Conservation (phyloP, 78 protist genomes). For the Planoprotostelium fungivorum region DNA sequence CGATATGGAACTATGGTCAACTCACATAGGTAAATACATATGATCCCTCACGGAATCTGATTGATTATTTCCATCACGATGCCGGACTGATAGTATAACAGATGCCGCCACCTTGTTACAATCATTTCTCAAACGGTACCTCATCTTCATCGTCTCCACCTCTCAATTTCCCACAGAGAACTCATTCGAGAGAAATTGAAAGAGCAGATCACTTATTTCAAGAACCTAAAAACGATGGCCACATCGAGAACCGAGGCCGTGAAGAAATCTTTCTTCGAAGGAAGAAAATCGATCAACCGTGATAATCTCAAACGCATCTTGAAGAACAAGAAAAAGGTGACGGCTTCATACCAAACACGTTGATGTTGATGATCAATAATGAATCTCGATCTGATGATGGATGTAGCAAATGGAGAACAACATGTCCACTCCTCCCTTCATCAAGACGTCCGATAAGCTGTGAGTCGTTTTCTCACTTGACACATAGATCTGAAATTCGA, state of each 20-base stretch:
- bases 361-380: neutral
- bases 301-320: neutral
- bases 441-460: slow-evolving; percentile 48
- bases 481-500: neutral
- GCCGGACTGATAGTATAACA: too few species aligned
- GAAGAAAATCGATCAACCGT: neutral
- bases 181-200: neutral
- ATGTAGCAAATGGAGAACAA: slow-evolving; percentile 29
- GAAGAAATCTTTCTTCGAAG: neutral
- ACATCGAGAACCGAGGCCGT: neutral
- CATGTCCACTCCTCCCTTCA: slow-evolving; percentile 60
- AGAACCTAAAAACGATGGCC: neutral
- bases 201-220: neutral
- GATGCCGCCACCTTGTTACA: neutral
- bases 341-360: neutral
- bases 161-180: neutral
- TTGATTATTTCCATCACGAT: too few species aligned
- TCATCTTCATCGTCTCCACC: neutral
- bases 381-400: neutral
- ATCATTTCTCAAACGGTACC: neutral
- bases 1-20: neutral
- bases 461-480: neutral
- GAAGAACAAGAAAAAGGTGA: neutral
- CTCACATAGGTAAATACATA: neutral
- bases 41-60: neutral